phyloP scores from a whole-genome alignment of 2,329 filamentous ascomycete species.

The Acrocalymma vagum region DNA sequence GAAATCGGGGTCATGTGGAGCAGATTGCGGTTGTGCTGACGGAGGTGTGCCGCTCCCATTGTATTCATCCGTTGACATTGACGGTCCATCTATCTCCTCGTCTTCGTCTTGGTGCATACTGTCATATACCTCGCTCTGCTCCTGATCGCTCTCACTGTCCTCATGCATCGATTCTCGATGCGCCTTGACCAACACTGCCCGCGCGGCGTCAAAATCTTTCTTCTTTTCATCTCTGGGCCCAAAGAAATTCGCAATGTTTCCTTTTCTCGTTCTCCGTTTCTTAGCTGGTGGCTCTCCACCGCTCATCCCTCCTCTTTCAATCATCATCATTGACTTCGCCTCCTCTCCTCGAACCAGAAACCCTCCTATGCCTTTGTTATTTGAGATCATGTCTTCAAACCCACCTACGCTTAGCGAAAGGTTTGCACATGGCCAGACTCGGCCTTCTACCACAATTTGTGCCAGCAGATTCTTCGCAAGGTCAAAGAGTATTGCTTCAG shows the following conservation, averaged over 20 bases:
- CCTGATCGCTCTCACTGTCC: conserved; percentile 29
- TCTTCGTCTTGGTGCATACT: conserved; percentile 14
- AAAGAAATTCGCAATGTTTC: conserved; percentile 49
- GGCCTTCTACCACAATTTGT: conserved; percentile 80
- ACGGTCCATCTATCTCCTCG: conserved; percentile 19
- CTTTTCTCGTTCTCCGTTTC: conserved; percentile 39
- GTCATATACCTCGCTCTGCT: conserved; percentile 26
- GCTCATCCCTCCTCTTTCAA: conserved; percentile 13
- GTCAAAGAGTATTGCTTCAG: conserved; percentile 76
- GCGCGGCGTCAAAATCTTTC: conserved; percentile 42
- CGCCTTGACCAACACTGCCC: conserved; percentile 36
- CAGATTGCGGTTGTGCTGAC: conserved; percentile 38
- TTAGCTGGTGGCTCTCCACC: conserved; percentile 37
- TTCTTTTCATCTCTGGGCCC: conserved; percentile 38
- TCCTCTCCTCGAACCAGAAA: conserved; percentile 79
- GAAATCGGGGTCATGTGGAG: conserved; percentile 7
- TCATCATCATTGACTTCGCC: conserved; percentile 56
- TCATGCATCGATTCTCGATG: conserved; percentile 36
- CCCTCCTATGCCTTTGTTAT: conserved; percentile 84
- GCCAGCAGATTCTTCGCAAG: conserved; percentile 78
- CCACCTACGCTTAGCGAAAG: conserved; percentile 88
- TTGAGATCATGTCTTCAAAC: conserved; percentile 85
- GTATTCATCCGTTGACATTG: conserved; percentile 21
- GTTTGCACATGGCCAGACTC: conserved; percentile 90
- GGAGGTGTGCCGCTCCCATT: conserved; percentile 35